phyloP scores from a whole-genome alignment of 306 rosid species.

The Echinosophora koreensis region DNA sequence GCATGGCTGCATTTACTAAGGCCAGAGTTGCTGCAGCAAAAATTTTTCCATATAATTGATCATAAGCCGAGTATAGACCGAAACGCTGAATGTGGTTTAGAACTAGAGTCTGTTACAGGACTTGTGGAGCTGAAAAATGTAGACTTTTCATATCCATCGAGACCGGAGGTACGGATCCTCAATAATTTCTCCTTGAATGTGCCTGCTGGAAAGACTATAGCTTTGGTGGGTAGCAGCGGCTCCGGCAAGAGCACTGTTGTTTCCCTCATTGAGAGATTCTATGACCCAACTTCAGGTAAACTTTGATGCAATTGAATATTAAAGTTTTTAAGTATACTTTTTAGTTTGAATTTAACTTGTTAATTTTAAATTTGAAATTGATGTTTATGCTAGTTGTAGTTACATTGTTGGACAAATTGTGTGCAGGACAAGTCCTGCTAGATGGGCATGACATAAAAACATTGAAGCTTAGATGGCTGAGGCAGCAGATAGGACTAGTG shows the following conservation, averaged over 20 bases:
- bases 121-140: slow-evolving; percentile 85
- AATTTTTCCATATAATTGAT: slow-evolving; percentile 80
- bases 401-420: slow-evolving; percentile 22
- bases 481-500: slow-evolving; percentile 97
- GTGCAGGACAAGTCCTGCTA: slow-evolving; percentile 85
- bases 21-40: slow-evolving; percentile 96
- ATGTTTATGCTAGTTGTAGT: slow-evolving; percentile 6
- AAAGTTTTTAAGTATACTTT: not conserved
- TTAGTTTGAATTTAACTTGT: not conserved
- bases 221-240: slow-evolving; percentile 98
- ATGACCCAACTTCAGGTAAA: slow-evolving; percentile 89
- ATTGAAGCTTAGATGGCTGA: slow-evolving; percentile 86
- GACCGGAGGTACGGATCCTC: slow-evolving; percentile 84
- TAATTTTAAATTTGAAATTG: slow-evolving; percentile 18
- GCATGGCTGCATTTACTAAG: slow-evolving; percentile 93
- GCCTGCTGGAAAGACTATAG: slow-evolving; percentile 97
- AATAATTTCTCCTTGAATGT: slow-evolving; percentile 74
- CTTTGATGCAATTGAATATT: slow-evolving; percentile 8
- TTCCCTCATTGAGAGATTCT: slow-evolving; percentile 94
- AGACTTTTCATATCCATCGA: slow-evolving; percentile 89
- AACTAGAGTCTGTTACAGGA: slow-evolving; percentile 81
- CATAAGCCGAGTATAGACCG: slow-evolving; percentile 87
- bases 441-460: slow-evolving; percentile 94
- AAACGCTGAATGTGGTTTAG: slow-evolving; percentile 77
- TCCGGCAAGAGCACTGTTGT: slow-evolving; percentile 99